Conservation (phyloP, 495 filamentous ascomycete genomes). For the Aspergillus ellipticus region DNA sequence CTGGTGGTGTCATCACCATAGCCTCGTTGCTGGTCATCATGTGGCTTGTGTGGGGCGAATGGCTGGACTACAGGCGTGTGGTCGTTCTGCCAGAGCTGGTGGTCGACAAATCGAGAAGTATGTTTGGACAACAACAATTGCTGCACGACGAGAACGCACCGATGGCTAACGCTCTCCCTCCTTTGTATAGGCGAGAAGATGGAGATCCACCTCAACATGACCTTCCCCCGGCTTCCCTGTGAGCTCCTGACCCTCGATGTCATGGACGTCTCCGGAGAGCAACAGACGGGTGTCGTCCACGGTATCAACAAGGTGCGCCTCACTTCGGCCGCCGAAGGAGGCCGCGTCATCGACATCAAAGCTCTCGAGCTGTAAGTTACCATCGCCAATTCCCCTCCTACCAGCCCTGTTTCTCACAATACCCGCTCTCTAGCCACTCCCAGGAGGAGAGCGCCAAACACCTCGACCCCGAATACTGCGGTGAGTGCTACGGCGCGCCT, state of each 20-base stretch:
- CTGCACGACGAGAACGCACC: neutral
- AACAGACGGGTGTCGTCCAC: slow-evolving; percentile 89
- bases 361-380: slow-evolving; percentile 65
- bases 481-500: slow-evolving; percentile 83
- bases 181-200: slow-evolving; percentile 76
- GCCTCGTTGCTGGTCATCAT: slow-evolving; percentile 80
- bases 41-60: slow-evolving; percentile 91
- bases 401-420: neutral
- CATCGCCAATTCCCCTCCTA: neutral
- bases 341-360: slow-evolving; percentile 70
- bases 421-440: slow-evolving; percentile 48
- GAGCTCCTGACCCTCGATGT: slow-evolving; percentile 95
- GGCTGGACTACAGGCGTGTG: slow-evolving; percentile 85
- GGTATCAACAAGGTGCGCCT: slow-evolving; percentile 88
- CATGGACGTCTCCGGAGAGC: slow-evolving; percentile 97
- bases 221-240: slow-evolving; percentile 90
- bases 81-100: slow-evolving; percentile 88
- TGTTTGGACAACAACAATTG: neutral
- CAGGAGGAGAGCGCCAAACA: slow-evolving; percentile 69
- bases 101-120: slow-evolving; percentile 94
- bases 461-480: slow-evolving; percentile 89
- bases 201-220: slow-evolving; percentile 98
- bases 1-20: slow-evolving; percentile 92
- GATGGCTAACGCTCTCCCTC: slow-evolving; percentile 5
- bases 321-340: slow-evolving; percentile 65